Evolutionary conservation across 2,329 filamentous ascomycete species (phyloP).

Genomic region (Ophiostoma triangulosporum): DNA sequence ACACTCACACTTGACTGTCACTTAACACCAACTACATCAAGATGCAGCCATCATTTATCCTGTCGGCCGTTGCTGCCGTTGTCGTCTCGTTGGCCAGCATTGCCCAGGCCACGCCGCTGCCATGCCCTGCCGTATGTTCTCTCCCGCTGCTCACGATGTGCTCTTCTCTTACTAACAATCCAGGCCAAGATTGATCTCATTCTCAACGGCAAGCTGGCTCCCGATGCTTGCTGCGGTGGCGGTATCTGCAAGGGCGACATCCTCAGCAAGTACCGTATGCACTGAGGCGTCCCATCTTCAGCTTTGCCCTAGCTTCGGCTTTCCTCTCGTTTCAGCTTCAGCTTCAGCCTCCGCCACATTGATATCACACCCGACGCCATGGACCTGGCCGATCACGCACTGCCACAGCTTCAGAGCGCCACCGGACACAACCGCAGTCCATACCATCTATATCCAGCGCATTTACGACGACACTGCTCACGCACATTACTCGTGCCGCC

Average conservation of each 20-base stretch:
- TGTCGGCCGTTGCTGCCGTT: constrained; percentile 14
- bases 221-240: constrained; percentile 41
- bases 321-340: not conserved
- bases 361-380: not conserved
- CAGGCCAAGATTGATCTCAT: constrained; percentile 29
- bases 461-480: too few relatives aligned
- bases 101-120: constrained; percentile 22
- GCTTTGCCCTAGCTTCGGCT: not conserved
- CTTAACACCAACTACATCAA: not conserved
- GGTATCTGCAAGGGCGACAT: constrained; percentile 37
- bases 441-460: too few relatives aligned
- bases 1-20: not conserved
- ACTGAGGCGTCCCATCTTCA: too few relatives aligned
- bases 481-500: too few relatives aligned
- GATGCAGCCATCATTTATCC: constrained; percentile 18
- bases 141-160: not conserved
- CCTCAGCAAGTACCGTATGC: constrained; percentile 21
- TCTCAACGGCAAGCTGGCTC: constrained; percentile 31
- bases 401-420: too few relatives aligned
- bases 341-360: too few relatives aligned
- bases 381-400: too few relatives aligned
- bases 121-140: constrained; percentile 26
- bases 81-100: constrained; percentile 17
- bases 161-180: not conserved
- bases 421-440: too few relatives aligned